A percentile compares a stretch with the other conserved stretches of the same genome.
Conservation (phyloP, 2,329 filamentous ascomycete genomes). For the Trichoderma pleuroti region DNA sequence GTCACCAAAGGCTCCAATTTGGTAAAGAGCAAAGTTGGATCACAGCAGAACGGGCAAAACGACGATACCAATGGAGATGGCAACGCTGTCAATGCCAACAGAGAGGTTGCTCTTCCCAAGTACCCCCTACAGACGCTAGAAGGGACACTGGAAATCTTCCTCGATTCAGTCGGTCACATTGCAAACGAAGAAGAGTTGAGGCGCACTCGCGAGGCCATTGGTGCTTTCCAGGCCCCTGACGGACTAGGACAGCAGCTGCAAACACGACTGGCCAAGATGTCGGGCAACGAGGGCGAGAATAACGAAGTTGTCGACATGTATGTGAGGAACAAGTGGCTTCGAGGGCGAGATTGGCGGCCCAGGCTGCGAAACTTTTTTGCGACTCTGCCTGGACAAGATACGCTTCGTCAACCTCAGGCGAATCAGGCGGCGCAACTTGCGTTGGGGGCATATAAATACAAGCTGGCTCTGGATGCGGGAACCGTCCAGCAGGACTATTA, state of each 20-base stretch:
- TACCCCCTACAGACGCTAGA: slow-evolving; percentile 2
- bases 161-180: not conserved
- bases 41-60: not conserved
- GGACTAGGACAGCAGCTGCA: not conserved
- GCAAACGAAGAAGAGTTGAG: not conserved
- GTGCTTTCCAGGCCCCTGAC: not conserved
- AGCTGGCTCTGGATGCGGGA: not conserved
- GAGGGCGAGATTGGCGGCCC: slow-evolving; percentile 2
- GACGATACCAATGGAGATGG: not conserved
- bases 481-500: slow-evolving; percentile 4
- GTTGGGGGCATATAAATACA: not conserved
- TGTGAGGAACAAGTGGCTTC: slow-evolving; percentile 12
- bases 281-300: not conserved
- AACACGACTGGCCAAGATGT: not conserved
- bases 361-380: slow-evolving; percentile 9
- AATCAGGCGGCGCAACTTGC: not conserved
- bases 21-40: not conserved
- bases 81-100: not conserved
- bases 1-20: not conserved
- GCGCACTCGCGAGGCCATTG: not conserved
- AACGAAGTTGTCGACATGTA: slow-evolving; percentile 15
- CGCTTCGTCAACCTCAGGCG: not conserved
- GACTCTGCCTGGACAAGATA: slow-evolving; percentile 3
- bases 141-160: not conserved
- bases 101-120: not conserved